Percentiles rank a stretch among this genome's conserved stretches.
Conservation (phyloP, 2,329 filamentous ascomycete species). For the Myriosclerotinia scirpicola region DNA sequence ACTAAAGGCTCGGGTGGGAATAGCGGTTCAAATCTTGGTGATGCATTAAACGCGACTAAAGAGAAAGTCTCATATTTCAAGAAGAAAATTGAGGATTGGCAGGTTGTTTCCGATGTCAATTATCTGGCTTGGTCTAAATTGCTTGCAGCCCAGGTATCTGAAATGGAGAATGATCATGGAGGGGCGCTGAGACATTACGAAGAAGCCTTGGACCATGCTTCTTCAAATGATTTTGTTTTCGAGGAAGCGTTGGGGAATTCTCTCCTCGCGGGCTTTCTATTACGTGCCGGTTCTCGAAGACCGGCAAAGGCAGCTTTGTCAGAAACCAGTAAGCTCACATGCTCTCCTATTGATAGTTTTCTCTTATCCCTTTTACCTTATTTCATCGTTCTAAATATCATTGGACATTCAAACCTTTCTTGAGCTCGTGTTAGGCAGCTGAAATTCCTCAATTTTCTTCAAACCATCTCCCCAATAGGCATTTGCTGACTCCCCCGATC, state of each 20-base stretch:
- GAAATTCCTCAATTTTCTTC: no score
- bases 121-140: conserved; percentile 69
- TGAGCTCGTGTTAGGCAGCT: no score
- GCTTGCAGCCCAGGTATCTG: conserved; percentile 66
- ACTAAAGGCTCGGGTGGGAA: conserved; percentile 43
- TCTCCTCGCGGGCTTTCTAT: conserved; percentile 69
- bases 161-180: conserved; percentile 58
- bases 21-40: conserved; percentile 46
- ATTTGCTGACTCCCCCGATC: no score
- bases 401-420: no score
- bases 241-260: conserved; percentile 75
- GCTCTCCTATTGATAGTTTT: no score
- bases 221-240: conserved; percentile 64
- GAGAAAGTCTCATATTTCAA: conserved; percentile 55
- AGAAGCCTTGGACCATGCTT: conserved; percentile 68
- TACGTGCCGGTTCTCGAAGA: conserved; percentile 62
- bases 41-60: conserved; percentile 51
- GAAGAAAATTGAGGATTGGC: conserved; percentile 63
- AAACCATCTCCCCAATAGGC: no score
- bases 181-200: conserved; percentile 65
- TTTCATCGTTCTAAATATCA: no score
- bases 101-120: conserved; percentile 65
- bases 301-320: conserved; percentile 68
- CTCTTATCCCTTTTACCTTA: no score
- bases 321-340: conserved; percentile 48